These are phyloP conservation scores for Saccharomycopsis sp. DNA, from an alignment of 805 yeast species.

Conservation along the genomic window DNA sequence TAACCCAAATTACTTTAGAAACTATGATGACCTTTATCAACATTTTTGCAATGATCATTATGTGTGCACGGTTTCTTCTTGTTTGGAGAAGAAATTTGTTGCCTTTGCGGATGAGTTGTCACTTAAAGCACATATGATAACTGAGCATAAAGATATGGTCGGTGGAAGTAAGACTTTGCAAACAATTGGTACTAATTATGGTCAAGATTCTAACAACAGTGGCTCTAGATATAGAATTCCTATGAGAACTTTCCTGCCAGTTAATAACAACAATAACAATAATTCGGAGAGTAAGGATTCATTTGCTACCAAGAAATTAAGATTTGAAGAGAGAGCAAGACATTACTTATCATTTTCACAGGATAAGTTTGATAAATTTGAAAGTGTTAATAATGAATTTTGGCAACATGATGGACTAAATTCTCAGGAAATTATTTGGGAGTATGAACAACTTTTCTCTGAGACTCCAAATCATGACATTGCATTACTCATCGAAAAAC, in stretches of 20 bases:
- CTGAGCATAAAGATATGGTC: constrained; percentile 63
- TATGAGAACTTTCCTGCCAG: constrained; percentile 12
- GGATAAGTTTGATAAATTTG: constrained; percentile 42
- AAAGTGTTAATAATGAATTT: constrained; percentile 40
- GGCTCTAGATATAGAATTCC: constrained; percentile 16
- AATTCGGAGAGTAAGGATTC: constrained; percentile 29
- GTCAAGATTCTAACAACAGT: constrained; percentile 13
- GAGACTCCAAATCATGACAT: constrained; percentile 40
- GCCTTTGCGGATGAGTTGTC: constrained; percentile 86
- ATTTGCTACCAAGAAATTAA: constrained; percentile 42
- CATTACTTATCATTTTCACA: constrained; percentile 59
- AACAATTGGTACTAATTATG: constrained; percentile 1
- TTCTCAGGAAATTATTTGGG: constrained; percentile 40
- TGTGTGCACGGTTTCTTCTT: constrained; percentile 66
- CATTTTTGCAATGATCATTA: constrained; percentile 75
- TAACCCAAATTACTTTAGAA: constrained; percentile 65
- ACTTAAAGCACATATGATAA: constrained; percentile 78
- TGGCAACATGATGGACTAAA: constrained; percentile 36
- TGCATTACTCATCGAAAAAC: constrained; percentile 50
- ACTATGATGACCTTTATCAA: constrained; percentile 64
- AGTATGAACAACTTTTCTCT: constrained; percentile 44
- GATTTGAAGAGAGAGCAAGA: constrained; percentile 81
- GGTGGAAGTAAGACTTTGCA: constrained; percentile 35
- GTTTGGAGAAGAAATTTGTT: constrained; percentile 85
- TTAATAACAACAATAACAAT: constrained; percentile 8